Percentiles rank a stretch among this genome's conserved stretches.
These are phyloP conservation scores for Deuterostichococcus epilithicus DNA, from an alignment of 139 green algal genomes.

Conservation along the genomic window DNA sequence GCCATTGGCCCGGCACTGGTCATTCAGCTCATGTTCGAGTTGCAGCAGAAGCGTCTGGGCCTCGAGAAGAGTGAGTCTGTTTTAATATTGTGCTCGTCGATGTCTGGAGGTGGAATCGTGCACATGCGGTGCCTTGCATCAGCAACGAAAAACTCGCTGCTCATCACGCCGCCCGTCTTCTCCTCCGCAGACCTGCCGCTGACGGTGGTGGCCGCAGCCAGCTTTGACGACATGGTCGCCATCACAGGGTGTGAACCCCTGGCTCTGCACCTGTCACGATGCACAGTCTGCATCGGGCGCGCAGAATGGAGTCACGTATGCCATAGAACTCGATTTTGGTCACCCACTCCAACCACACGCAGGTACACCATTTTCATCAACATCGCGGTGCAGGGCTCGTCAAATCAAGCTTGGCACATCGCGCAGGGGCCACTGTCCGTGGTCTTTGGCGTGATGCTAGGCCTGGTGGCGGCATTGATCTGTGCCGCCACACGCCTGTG, in stretches of 20 bases:
- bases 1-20: conserved; percentile 28
- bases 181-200: conserved; percentile 29
- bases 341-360: neutral
- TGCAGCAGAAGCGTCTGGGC: conserved; percentile 69
- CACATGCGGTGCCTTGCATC: neutral
- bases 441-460: conserved; percentile 27
- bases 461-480: conserved; percentile 12
- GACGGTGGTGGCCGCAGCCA: conserved; percentile 40
- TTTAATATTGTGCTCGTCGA: too few species aligned
- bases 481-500: conserved; percentile 26
- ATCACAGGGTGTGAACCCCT: conserved; percentile 38
- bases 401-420: conserved; percentile 25
- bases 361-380: conserved; percentile 1
- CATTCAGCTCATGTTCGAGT: conserved; percentile 19
- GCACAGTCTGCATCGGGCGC: neutral
- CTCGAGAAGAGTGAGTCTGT: neutral
- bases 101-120: neutral
- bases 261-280: conserved; percentile 14
- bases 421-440: conserved; percentile 31
- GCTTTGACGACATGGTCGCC: conserved; percentile 42
- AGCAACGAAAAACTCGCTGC: neutral
- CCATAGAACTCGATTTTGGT: neutral
- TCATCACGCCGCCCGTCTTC: neutral
- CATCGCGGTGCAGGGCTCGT: neutral
- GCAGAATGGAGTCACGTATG: neutral